These are phyloP conservation scores for Hippophae gyantsensis DNA, from an alignment of 306 rosid species.

Conservation along the genomic window DNA sequence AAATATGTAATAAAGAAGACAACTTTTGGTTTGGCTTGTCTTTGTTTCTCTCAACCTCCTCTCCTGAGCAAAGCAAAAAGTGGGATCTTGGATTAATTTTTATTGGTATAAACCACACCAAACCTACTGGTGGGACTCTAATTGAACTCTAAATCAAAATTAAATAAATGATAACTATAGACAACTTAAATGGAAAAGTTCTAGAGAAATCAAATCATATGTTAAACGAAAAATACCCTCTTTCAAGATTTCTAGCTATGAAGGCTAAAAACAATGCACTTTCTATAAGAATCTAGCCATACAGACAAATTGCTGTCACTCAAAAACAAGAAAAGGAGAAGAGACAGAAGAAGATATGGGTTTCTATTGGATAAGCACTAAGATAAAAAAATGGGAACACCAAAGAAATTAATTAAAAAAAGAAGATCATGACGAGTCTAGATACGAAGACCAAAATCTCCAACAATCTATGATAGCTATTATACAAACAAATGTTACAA, in stretches of 20 bases:
- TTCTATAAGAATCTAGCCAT: conserved; percentile 31
- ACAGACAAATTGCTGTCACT: conserved; percentile 37
- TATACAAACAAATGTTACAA: conserved; percentile 12
- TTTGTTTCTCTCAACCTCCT: conserved; percentile 21
- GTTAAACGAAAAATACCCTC: background rate
- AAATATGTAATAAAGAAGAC: conserved; percentile 9
- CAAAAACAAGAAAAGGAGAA: conserved; percentile 7
- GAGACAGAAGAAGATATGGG: conserved; percentile 15
- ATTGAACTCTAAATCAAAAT: conserved; percentile 25
- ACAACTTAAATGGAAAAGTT: conserved; percentile 26
- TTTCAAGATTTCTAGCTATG: background rate
- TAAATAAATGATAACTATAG: conserved; percentile 18
- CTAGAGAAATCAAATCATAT: conserved; percentile 19
- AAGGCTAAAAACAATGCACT: conserved; percentile 9
- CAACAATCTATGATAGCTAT: conserved; percentile 21
- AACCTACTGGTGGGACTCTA: conserved; percentile 77
- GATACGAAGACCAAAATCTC: conserved; percentile 42
- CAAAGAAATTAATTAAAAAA: conserved; percentile 33
- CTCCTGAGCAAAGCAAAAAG: conserved; percentile 14
- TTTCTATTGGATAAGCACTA: conserved; percentile 30
- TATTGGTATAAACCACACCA: conserved; percentile 66
- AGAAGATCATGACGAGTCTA: conserved; percentile 31
- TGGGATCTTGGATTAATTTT: conserved; percentile 28
- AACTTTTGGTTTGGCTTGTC: conserved; percentile 20
- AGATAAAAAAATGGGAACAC: conserved; percentile 46